Evolutionary conservation across 2,329 filamentous ascomycete genomes (phyloP).

Genomic region (Fonsecaea pedrosoi): DNA sequence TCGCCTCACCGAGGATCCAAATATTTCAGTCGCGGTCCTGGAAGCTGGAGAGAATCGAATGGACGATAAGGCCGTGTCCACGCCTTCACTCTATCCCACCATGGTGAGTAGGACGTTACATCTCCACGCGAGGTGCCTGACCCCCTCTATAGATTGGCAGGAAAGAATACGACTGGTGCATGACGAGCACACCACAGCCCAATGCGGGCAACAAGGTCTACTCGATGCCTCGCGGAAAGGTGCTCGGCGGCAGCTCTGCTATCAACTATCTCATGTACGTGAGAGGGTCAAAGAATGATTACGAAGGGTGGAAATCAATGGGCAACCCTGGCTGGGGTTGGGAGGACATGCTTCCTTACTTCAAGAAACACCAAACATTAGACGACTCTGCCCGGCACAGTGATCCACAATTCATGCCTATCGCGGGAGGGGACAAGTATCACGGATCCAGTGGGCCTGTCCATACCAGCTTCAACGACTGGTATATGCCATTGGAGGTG

Average conservation of each 20-base stretch:
- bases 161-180: constrained; percentile 37
- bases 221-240: constrained; percentile 42
- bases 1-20: constrained; percentile 43
- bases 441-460: constrained; percentile 41
- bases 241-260: constrained; percentile 45
- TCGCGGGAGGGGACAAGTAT: constrained; percentile 32
- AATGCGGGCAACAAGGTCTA: constrained; percentile 37
- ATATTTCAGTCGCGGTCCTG: constrained; percentile 52
- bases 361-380: constrained; percentile 43
- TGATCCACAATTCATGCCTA: constrained; percentile 44
- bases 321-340: constrained; percentile 49
- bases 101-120: constrained; percentile 17
- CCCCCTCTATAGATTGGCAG: constrained; percentile 27
- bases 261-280: constrained; percentile 44
- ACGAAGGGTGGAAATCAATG: constrained; percentile 48
- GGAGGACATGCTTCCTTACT: constrained; percentile 36
- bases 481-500: constrained; percentile 47
- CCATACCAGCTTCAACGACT: constrained; percentile 43
- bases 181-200: constrained; percentile 33
- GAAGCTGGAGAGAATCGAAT: constrained; percentile 51
- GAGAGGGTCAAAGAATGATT: constrained; percentile 44
- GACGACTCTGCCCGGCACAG: constrained; percentile 37
- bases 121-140: background rate
- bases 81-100: constrained; percentile 38
- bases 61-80: constrained; percentile 42